Conservation (phyloP, 1,284 basidiomycete genomes). For the Anthracocystis panici-leucophaei region DNA sequence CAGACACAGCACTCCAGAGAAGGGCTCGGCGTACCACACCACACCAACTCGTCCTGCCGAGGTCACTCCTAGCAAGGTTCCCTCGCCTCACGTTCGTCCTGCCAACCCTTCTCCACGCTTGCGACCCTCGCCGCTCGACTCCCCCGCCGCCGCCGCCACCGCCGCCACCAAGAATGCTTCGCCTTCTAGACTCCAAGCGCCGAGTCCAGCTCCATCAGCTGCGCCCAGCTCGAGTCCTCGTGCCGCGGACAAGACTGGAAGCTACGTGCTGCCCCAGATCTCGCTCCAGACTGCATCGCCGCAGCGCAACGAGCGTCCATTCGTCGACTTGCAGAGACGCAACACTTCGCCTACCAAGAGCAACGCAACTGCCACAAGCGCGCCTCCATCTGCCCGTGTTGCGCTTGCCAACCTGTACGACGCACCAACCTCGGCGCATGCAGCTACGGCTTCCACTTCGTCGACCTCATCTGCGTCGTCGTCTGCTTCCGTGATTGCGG, state of each 20-base stretch:
- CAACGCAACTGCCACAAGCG: constrained; percentile 15
- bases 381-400: constrained; percentile 37
- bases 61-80: constrained; percentile 25
- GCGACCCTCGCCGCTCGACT: constrained; percentile 36
- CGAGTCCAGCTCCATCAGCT: constrained; percentile 13
- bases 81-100: constrained; percentile 39
- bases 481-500: constrained; percentile 14
- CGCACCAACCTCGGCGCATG: constrained; percentile 15
- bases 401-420: constrained; percentile 37
- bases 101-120: constrained; percentile 39
- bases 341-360: constrained; percentile 48
- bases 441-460: constrained; percentile 19
- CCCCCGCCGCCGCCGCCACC: constrained; percentile 19
- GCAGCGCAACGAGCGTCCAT: constrained; percentile 32
- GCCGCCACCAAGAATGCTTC: constrained; percentile 10
- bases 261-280: constrained; percentile 42
- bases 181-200: constrained; percentile 24
- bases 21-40: constrained; percentile 38
- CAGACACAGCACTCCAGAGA: constrained; percentile 49
- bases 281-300: constrained; percentile 44
- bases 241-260: constrained; percentile 7
- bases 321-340: constrained; percentile 42
- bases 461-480: constrained; percentile 25
- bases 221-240: constrained; percentile 22
- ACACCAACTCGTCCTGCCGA: constrained; percentile 20